These are phyloP conservation scores for Sporisorium exsertum DNA, from an alignment of 1,284 basidiomycete genomes.

Conservation along the genomic window DNA sequence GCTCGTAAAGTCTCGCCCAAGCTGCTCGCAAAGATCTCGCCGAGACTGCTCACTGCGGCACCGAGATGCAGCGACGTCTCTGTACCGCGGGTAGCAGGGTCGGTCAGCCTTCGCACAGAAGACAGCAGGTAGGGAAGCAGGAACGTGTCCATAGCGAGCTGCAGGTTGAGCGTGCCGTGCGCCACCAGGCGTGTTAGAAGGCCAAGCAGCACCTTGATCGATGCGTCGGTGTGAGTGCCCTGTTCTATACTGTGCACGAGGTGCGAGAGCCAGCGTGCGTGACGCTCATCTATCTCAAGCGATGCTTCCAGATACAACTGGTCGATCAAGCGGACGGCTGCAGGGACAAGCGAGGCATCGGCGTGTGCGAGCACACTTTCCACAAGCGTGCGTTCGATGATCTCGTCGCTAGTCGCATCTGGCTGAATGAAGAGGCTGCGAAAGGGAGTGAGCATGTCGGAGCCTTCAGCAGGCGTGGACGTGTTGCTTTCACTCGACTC, in stretches of 20 bases:
- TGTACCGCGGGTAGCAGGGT: conserved; percentile 30
- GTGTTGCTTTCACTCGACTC: not conserved
- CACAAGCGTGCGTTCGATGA: conserved; percentile 42
- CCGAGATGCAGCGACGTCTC: conserved; percentile 20
- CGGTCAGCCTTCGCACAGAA: conserved; percentile 28
- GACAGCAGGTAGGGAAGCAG: conserved; percentile 30
- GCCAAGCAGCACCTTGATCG: conserved; percentile 20
- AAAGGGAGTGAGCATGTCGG: conserved; percentile 31
- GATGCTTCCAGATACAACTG: conserved; percentile 51
- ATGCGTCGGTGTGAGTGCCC: conserved; percentile 2
- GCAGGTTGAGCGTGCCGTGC: conserved; percentile 45
- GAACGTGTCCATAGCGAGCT: conserved; percentile 37
- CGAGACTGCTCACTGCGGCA: conserved; percentile 13
- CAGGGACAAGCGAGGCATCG: conserved; percentile 12
- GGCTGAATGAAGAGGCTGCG: conserved; percentile 38
- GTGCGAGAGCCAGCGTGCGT: conserved; percentile 42
- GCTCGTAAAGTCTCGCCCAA: conserved; percentile 5
- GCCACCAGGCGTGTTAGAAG: conserved; percentile 31
- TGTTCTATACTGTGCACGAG: conserved; percentile 31
- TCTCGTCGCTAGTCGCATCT: conserved; percentile 44
- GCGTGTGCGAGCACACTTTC: conserved; percentile 28
- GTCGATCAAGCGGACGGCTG: conserved; percentile 41
- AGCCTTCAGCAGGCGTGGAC: conserved; percentile 20
- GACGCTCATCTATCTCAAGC: conserved; percentile 50
- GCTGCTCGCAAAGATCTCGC: conserved; percentile 33